Evolutionary conservation across 2,329 filamentous ascomycete genomes (phyloP).

Genomic region (Calonectria multiphialidica): DNA sequence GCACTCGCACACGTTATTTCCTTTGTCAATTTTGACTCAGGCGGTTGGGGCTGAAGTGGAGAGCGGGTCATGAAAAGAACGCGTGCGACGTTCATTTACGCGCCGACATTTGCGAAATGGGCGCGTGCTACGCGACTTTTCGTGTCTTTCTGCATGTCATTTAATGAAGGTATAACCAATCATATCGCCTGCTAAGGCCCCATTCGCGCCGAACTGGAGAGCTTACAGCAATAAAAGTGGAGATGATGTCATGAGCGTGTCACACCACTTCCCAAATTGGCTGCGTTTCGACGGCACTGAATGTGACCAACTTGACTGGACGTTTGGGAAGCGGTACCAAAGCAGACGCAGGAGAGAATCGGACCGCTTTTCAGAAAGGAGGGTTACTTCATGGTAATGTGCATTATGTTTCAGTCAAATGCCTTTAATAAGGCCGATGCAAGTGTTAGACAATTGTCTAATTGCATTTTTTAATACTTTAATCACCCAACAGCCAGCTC

Average conservation of each 20-base stretch:
- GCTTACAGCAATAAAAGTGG: slow-evolving; percentile 16
- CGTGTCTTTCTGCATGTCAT: slow-evolving; percentile 33
- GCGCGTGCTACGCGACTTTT: slow-evolving; percentile 40
- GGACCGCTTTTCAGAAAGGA: neutral
- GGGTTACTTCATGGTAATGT: neutral
- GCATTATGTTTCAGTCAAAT: neutral
- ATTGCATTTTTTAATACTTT: neutral
- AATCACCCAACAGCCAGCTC: neutral
- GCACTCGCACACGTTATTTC: slow-evolving; percentile 24
- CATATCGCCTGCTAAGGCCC: slow-evolving; percentile 9
- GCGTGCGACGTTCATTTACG: slow-evolving; percentile 44
- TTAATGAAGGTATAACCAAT: slow-evolving; percentile 36
- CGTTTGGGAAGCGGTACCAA: neutral
- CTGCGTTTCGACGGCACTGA: neutral
- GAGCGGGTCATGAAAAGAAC: slow-evolving; percentile 4
- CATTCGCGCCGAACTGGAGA: slow-evolving; percentile 1
- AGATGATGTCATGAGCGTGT: slow-evolving; percentile 33
- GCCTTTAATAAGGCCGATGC: neutral
- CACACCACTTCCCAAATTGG: neutral
- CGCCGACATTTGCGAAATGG: slow-evolving; percentile 27
- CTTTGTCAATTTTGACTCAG: slow-evolving; percentile 16
- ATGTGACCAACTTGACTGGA: neutral
- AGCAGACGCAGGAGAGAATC: neutral
- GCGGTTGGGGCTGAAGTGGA: slow-evolving; percentile 13
- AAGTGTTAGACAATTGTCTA: neutral